Conservation (phyloP, 106 monocot genomes). For the Apostasia ramifera region DNA sequence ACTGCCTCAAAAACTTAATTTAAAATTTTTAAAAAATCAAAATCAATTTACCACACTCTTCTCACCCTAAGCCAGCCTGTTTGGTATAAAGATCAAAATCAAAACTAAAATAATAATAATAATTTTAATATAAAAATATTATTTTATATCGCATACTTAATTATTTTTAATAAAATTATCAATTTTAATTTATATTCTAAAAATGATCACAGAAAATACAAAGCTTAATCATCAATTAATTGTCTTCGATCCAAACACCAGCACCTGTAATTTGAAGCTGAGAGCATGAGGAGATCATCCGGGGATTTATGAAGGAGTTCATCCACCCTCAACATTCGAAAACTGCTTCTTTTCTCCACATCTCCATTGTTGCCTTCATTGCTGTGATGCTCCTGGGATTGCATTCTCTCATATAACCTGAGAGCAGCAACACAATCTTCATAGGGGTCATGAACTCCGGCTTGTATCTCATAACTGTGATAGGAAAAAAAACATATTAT, state of each 20-base stretch:
- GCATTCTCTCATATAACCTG: conserved; percentile 13
- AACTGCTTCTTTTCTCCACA: conserved; percentile 2
- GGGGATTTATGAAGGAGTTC: conserved; percentile 12
- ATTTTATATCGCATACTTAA: no score
- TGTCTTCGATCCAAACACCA: conserved; percentile 8
- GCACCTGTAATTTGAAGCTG: conserved; percentile 10
- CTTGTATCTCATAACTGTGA: conserved; percentile 21
- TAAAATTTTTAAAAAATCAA: no score
- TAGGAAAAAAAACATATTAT: neutral
- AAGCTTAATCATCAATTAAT: no score
- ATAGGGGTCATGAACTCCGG: conserved; percentile 12
- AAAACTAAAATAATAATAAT: no score
- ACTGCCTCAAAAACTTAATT: no score
- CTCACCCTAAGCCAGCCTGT: no score
- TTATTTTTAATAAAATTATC: no score
- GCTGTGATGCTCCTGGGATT: conserved; percentile 1
- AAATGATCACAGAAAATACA: no score
- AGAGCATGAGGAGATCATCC: conserved; percentile 12
- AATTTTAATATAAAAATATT: no score
- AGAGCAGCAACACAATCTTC: conserved; percentile 17
- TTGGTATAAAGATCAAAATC: no score
- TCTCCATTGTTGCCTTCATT: neutral
- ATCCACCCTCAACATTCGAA: neutral
- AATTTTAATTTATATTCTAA: no score
- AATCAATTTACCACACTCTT: no score